Conservation (phyloP, 768 basidiomycete species). For the Lyophyllum decastes region DNA sequence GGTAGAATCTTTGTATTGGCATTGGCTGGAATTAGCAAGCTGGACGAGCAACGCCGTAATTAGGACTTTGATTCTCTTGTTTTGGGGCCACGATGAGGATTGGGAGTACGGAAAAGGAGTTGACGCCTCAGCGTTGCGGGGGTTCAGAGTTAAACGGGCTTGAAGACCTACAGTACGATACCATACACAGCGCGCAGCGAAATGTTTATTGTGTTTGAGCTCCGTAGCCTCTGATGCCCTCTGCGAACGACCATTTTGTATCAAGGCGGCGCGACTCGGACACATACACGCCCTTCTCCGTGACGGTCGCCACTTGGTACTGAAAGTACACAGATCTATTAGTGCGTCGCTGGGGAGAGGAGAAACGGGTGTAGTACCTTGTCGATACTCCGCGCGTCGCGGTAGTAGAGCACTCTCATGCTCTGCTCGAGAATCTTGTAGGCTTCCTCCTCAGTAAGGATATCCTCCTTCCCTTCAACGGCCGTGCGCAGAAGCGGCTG, state of each 20-base stretch:
- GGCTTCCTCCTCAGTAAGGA: conserved; percentile 79
- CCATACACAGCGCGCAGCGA: conserved; percentile 11
- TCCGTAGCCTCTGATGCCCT: conserved; percentile 89
- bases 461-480: conserved; percentile 79
- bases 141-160: background rate
- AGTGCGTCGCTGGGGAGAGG: background rate
- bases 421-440: conserved; percentile 75
- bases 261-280: conserved; percentile 75
- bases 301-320: conserved; percentile 96
- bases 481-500: conserved; percentile 90
- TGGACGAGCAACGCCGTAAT: too few relatives aligned
- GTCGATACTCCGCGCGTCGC: conserved; percentile 93
- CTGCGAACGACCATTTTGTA: conserved; percentile 92
- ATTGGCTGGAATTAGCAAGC: too few relatives aligned
- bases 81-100: too few relatives aligned
- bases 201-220: conserved; percentile 76
- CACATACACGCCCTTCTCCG: conserved; percentile 71
- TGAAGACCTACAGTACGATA: conserved; percentile 1
- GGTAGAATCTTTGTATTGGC: too few relatives aligned
- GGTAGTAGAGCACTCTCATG: conserved; percentile 94
- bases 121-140: too few relatives aligned
- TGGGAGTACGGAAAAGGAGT: too few relatives aligned
- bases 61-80: too few relatives aligned
- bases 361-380: conserved; percentile 58
- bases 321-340: conserved; percentile 28